phyloP scores from a whole-genome alignment of 140 eudicot species.

The Oenanthe javanica region DNA sequence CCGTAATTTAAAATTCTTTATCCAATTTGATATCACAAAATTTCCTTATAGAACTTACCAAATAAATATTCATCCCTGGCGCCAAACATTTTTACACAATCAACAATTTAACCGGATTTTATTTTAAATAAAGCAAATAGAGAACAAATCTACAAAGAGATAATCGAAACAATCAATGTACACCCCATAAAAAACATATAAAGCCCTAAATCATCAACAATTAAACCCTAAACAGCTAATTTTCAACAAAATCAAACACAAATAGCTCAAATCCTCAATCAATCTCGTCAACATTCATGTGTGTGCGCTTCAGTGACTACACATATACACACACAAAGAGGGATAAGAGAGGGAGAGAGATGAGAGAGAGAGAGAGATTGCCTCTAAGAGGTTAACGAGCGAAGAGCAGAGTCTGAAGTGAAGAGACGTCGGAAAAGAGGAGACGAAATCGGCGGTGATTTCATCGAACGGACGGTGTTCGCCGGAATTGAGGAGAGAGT shows the following conservation, averaged over 20 bases:
- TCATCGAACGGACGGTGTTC: slow-evolving; percentile 60
- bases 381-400: slow-evolving; percentile 58
- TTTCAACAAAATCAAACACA: not conserved
- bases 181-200: not conserved
- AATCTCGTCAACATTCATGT: not conserved
- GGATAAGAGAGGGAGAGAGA: too few relatives aligned
- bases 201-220: not conserved
- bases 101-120: not conserved
- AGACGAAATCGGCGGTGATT: slow-evolving; percentile 40
- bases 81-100: not conserved
- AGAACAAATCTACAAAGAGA: not conserved
- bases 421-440: slow-evolving; percentile 37
- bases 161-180: not conserved
- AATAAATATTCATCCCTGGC: not conserved
- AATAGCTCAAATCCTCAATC: not conserved
- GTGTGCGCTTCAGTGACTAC: not conserved
- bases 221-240: not conserved
- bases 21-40: not conserved
- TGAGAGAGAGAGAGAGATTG: not conserved
- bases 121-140: not conserved
- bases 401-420: slow-evolving; percentile 50
- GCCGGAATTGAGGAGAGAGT: slow-evolving; percentile 50
- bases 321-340: not conserved
- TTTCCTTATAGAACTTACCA: not conserved
- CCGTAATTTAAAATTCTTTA: not conserved